Percentiles rank a stretch among this genome's conserved stretches.
Evolutionary conservation across 2,329 filamentous ascomycete genomes (phyloP).

Genomic region (Cladosporium sp.): DNA sequence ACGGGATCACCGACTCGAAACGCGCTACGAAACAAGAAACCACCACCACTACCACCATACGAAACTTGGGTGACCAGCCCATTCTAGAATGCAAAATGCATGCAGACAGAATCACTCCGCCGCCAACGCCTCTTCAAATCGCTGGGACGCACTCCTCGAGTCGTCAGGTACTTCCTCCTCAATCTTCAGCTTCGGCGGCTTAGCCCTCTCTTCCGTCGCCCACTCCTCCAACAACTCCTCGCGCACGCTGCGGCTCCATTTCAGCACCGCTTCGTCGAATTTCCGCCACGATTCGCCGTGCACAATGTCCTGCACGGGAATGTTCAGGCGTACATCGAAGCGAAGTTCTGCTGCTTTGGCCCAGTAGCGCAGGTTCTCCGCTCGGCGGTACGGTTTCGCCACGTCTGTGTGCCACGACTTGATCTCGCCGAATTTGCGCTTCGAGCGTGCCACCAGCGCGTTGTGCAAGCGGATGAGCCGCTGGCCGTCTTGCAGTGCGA

Average conservation of each 20-base stretch:
- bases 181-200: conserved; percentile 36
- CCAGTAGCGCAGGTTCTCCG: conserved; percentile 95
- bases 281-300: conserved; percentile 76
- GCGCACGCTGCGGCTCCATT: conserved; percentile 81
- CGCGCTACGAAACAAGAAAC: conserved; percentile 2
- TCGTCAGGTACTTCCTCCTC: conserved; percentile 26
- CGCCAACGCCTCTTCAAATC: conserved; percentile 16
- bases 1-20: conserved; percentile 16
- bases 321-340: conserved; percentile 81
- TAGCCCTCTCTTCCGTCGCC: conserved; percentile 42
- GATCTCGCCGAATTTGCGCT: conserved; percentile 85
- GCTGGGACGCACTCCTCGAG: conserved; percentile 1
- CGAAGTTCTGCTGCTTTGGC: conserved; percentile 91
- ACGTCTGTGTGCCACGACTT: conserved; percentile 89
- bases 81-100: background rate
- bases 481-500: conserved; percentile 74
- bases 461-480: conserved; percentile 88
- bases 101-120: conserved; percentile 2
- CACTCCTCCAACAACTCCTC: conserved; percentile 80
- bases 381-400: conserved; percentile 87
- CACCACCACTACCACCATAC: background rate
- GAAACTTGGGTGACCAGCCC: background rate
- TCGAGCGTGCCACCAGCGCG: conserved; percentile 78
- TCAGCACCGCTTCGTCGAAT: conserved; percentile 79
- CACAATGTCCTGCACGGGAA: conserved; percentile 86